These are phyloP conservation scores for Saksenaea vasiformis DNA, from an alignment of 371 early-diverging fungal genomes.

Conservation along the genomic window DNA sequence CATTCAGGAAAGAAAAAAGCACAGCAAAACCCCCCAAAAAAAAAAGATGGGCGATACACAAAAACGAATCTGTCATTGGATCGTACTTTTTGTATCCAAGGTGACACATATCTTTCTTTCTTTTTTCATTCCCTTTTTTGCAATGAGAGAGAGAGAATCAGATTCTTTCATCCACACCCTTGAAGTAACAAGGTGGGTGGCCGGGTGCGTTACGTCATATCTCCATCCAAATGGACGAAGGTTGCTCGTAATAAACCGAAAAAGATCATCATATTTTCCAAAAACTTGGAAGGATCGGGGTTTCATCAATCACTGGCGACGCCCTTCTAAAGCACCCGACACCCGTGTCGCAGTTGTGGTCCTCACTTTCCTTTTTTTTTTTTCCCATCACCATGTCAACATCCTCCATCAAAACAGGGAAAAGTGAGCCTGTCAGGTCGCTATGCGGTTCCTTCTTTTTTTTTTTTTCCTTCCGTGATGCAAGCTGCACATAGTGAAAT, in stretches of 20 bases:
- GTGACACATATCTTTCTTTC: background rate
- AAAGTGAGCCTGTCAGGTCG: too few relatives aligned
- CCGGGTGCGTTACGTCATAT: background rate
- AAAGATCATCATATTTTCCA: constrained; percentile 3
- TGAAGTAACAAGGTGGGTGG: constrained; percentile 1
- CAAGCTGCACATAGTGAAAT: too few relatives aligned
- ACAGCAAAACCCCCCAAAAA: background rate
- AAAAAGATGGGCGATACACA: background rate
- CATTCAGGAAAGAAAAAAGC: constrained; percentile 2
- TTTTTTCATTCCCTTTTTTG: background rate
- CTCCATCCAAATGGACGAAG: background rate
- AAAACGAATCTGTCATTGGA: background rate
- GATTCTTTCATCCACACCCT: background rate
- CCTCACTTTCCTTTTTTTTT: too few relatives aligned
- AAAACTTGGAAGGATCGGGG: constrained; percentile 5
- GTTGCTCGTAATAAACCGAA: background rate
- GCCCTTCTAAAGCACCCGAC: background rate
- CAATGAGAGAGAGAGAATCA: background rate
- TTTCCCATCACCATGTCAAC: too few relatives aligned
- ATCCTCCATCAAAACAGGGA: too few relatives aligned
- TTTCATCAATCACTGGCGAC: background rate
- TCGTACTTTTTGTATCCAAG: background rate
- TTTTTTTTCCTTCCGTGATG: too few relatives aligned
- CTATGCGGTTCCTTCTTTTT: too few relatives aligned
- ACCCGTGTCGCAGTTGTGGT: background rate